Base-by-base conservation (phyloP, 2,329 filamentous ascomycete species). In the Botrytis aclada region DNA sequence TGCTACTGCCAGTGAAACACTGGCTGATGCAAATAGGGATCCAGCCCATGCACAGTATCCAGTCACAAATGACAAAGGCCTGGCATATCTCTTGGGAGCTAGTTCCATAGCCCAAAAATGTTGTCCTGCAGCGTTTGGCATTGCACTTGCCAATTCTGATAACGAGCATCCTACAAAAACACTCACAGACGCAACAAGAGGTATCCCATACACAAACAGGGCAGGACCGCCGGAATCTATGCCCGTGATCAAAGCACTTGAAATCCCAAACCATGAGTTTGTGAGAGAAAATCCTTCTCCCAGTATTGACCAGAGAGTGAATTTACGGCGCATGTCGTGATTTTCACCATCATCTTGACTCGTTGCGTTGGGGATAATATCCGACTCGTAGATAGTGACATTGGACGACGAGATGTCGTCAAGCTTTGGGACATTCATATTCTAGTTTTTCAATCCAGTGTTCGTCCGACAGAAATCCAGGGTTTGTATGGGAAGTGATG, bases 101-200 rank as follows among this genome's bases (percentile, higher is more conserved):
- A 72, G 29, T 45, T 72, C 62, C 62, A 72, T 72, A 7, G 54
- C 29, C 70, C 70, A 72, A 66, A 67, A 72, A 72, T 72, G 70
- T 39, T 72, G 70, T 22, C 70, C 70, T 56, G 70, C 70, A 69
- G 70, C 70, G 41, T 72, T 69, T 37, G 70, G 70, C 70, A 72
- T 72, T 20, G 70, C 62, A 69, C 70, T 72, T 25, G 63, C 70
- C 41, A 72, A 25, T 54, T 72, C 70, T 22, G 70, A 72, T 22
- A 72, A 58, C 45, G 70, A 72, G 22, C 62, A 58, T 47, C 70
- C 70, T 25, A 72, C 60, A 25, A 63, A 72, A 8, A 72, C 7
- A 34, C 62, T 67, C n/a, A 72, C 43, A 1, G 32, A 32, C 9
- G 70, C 70, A 25, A 72, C 56, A 5, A 72, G 41, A 14, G 70